phyloP scores from a whole-genome alignment of 2,329 filamentous ascomycete genomes.

The Phaeophleospora eucalypticola region DNA sequence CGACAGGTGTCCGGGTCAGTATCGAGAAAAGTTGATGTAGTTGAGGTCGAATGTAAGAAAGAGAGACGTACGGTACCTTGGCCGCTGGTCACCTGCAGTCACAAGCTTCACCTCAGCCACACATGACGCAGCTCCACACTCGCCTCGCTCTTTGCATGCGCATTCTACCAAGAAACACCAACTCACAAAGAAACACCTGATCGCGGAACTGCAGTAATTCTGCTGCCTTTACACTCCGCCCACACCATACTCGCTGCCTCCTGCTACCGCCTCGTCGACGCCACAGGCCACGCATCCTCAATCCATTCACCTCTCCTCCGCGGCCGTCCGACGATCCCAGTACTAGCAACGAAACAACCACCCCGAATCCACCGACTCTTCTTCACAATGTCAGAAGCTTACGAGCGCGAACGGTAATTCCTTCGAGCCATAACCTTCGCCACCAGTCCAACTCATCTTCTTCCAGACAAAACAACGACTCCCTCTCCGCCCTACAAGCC shows the following conservation, averaged over 20 bases:
- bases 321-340: neutral
- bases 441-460: slow-evolving; percentile 2
- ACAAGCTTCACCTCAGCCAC: neutral
- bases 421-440: no score
- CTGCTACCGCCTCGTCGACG: no score
- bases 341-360: neutral
- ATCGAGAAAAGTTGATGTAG: no score
- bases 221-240: no score
- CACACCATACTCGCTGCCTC: no score
- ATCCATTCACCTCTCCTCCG: neutral
- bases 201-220: no score
- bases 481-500: slow-evolving; percentile 80
- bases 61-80: no score
- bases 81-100: no score
- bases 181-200: no score
- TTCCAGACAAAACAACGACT: slow-evolving; percentile 81
- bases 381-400: slow-evolving; percentile 53
- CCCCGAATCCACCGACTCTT: slow-evolving; percentile 6
- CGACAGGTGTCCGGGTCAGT: no score
- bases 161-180: neutral
- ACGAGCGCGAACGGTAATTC: slow-evolving; percentile 58
- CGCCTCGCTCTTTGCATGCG: neutral
- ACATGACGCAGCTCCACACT: neutral
- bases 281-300: no score
- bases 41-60: no score